phyloP scores from a whole-genome alignment of 306 rosid species.

The Lotus japonicus region DNA sequence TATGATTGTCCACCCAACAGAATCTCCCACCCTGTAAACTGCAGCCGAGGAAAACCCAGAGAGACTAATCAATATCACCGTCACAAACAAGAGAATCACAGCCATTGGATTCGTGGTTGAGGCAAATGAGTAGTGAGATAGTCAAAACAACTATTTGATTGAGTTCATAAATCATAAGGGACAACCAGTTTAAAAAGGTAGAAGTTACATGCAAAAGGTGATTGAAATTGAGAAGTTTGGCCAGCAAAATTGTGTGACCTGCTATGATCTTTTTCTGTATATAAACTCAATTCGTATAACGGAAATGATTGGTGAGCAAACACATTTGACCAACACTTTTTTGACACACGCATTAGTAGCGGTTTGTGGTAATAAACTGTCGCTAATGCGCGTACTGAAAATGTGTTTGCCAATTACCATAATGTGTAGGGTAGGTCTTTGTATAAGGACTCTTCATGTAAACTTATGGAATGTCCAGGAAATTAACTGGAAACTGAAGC shows the following conservation, averaged over 20 bases:
- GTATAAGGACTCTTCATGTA: neutral
- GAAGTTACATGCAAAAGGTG: neutral
- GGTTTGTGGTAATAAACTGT: too few species aligned
- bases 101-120: neutral
- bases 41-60: conserved; percentile 7
- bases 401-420: too few species aligned
- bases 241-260: neutral
- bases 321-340: too few species aligned
- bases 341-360: too few species aligned
- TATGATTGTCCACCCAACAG: conserved; percentile 34
- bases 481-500: neutral
- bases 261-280: neutral
- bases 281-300: too few species aligned
- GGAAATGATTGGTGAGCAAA: too few species aligned
- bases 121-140: neutral
- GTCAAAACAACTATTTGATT: neutral
- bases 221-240: neutral
- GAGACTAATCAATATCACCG: neutral
- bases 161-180: neutral
- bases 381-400: too few species aligned
- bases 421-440: too few species aligned
- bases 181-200: neutral
- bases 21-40: conserved; percentile 33
- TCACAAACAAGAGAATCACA: neutral
- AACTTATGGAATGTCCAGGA: neutral